A percentile compares a stretch with the other conserved stretches of the same genome.
Conservation (phyloP, 306 rosid species). For the Sechiopsis laciniata region DNA sequence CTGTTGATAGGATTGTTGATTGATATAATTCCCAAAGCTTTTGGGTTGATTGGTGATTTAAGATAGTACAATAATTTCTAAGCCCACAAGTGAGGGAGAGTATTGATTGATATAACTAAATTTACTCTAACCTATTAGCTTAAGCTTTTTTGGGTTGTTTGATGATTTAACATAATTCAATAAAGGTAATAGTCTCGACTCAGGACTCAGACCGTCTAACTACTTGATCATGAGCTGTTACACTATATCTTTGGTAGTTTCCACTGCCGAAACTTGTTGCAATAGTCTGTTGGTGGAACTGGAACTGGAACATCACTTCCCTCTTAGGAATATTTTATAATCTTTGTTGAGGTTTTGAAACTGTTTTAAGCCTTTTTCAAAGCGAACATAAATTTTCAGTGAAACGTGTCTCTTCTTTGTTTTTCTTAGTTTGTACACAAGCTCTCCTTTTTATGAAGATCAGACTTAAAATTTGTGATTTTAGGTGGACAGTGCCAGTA, state of each 20-base stretch:
- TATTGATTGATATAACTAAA: no score
- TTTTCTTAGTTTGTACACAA: background rate
- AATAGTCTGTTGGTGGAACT: background rate
- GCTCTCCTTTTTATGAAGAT: background rate
- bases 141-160: no score
- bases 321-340: background rate
- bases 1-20: no score
- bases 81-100: no score
- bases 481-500: background rate
- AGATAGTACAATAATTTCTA: no score
- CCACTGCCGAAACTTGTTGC: background rate
- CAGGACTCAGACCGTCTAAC: background rate
- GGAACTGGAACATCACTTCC: background rate
- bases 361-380: background rate
- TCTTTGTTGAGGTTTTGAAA: constrained; percentile 3
- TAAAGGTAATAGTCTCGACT: background rate
- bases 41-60: no score
- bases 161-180: no score
- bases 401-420: background rate
- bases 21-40: no score
- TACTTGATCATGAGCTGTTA: background rate
- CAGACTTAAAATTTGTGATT: background rate
- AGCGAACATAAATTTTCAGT: background rate
- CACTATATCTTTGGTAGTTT: background rate
- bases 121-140: no score